Evolutionary conservation across 1,139 yeast species (phyloP).

Genomic region (Taphrina wiesneri): DNA sequence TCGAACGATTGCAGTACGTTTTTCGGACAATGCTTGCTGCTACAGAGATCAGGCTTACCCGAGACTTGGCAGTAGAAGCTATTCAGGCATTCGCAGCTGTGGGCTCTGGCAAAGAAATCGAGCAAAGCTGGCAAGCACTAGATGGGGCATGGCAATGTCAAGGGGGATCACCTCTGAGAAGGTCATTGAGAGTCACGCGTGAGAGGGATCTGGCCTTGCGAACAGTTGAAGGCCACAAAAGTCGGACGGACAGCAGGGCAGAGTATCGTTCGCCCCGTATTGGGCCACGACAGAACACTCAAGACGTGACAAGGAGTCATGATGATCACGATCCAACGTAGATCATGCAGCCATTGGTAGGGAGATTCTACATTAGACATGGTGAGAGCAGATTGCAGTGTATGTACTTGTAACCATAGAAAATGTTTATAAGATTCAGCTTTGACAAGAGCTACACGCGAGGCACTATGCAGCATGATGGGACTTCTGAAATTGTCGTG

Average conservation of each 20-base stretch:
- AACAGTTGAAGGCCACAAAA: background rate
- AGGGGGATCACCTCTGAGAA: background rate
- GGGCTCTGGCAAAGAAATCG: background rate
- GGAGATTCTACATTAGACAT: no score
- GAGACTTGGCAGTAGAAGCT: background rate
- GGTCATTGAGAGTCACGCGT: background rate
- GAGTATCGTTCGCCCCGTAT: background rate
- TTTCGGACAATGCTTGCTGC: constrained; percentile 5
- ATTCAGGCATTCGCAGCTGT: constrained; percentile 3
- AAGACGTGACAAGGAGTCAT: no score
- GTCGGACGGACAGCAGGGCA: background rate
- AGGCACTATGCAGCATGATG: no score
- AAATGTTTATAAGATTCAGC: no score
- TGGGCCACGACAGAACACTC: no score
- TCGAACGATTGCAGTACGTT: constrained; percentile 2
- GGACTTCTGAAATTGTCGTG: no score
- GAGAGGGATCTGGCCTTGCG: background rate
- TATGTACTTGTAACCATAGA: no score
- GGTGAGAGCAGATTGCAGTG: no score
- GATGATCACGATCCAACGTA: no score
- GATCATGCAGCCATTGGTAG: no score
- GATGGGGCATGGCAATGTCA: constrained; percentile 7
- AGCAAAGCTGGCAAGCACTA: background rate
- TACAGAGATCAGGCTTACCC: constrained; percentile 4
- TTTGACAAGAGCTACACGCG: no score